Evolutionary conservation across 1,284 basidiomycete genomes (phyloP), one percentile per base, ranked within the genome.

Genomic region (Golubevia pallescens): DNA sequence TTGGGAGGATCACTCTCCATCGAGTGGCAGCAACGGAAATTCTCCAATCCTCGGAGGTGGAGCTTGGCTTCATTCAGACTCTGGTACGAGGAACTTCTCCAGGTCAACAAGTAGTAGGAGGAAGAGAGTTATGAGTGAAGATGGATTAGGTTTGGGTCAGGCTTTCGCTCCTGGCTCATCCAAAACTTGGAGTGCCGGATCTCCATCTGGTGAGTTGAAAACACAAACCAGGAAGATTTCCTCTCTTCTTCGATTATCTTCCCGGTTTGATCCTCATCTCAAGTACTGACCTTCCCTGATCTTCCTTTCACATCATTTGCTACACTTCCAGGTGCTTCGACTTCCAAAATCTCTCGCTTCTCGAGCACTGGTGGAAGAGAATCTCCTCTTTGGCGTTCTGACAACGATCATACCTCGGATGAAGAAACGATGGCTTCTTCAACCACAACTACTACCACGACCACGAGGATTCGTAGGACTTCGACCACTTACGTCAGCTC

Each of bases 71-170:
- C 5, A 10, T 38, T 38, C 34, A 5, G 34, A 38, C 34, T 4
- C 34, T 38, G 34, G 34, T 38, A 38, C 34, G 3, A 38, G 34
- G 13, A 65, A 60, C 20, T 69, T 66, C 23, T 66, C 74, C 23
- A 65, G 75, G 28, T 67, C 58, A n/a, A 64, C 62, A 2, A 62
- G 62, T 7, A 61, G 60, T 42, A 66, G 75, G 19, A 68, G 75
- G 16, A 65, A 62, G 52, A 66, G 75, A 13, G 67, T 75, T 2
- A 66, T 74, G 67, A 78, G 74, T 48, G 72, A 77, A 52, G 75
- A 76, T 38, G 74, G 65, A 1, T n/a, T 61, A 1, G 66, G 66
- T 1, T 53, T 66, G 20, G 65, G 69, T 59, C 57, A 48, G n/a
- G 53, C 57, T 28, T 21, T 19, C 57, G 16, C 63, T 38, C 23